Conservation (phyloP, 441 rosid genomes). For the Theobroma grandiflorum region DNA sequence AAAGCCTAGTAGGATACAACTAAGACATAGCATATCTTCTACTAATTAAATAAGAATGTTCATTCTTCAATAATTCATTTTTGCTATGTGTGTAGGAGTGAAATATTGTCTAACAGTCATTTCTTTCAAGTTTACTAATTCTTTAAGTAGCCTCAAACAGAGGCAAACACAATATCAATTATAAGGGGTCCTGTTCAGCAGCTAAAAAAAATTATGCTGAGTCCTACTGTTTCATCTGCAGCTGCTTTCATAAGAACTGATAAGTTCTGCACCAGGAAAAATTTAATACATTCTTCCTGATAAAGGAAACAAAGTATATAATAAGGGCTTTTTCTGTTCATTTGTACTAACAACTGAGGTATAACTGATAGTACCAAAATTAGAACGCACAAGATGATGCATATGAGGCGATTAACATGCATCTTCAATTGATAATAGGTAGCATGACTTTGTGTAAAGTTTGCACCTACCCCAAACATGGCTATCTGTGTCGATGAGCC, state of each 20-base stretch:
- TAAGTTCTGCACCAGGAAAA: background rate
- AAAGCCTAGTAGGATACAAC: background rate
- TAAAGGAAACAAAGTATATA: background rate
- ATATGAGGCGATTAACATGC: background rate
- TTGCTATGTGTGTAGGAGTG: background rate
- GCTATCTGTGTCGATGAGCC: conserved; percentile 94
- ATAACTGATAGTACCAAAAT: background rate
- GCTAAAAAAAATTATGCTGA: background rate
- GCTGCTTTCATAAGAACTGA: background rate
- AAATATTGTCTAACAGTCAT: background rate
- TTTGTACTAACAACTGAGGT: background rate
- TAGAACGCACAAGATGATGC: background rate
- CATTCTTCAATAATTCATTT: background rate
- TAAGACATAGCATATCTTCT: background rate
- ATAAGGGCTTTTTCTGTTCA: background rate
- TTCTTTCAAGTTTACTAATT: background rate
- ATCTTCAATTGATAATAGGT: background rate
- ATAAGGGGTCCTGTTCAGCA: background rate
- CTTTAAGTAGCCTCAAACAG: background rate
- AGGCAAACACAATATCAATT: background rate
- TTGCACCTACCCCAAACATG: conserved; percentile 77
- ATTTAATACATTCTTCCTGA: background rate
- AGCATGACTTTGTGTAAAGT: background rate
- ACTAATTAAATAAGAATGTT: background rate
- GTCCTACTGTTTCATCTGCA: background rate